Percentiles rank a stretch among this genome's conserved stretches.
Evolutionary conservation across 2,329 filamentous ascomycete genomes (phyloP).

Genomic region (Pseudocercospora pini-densiflorae): DNA sequence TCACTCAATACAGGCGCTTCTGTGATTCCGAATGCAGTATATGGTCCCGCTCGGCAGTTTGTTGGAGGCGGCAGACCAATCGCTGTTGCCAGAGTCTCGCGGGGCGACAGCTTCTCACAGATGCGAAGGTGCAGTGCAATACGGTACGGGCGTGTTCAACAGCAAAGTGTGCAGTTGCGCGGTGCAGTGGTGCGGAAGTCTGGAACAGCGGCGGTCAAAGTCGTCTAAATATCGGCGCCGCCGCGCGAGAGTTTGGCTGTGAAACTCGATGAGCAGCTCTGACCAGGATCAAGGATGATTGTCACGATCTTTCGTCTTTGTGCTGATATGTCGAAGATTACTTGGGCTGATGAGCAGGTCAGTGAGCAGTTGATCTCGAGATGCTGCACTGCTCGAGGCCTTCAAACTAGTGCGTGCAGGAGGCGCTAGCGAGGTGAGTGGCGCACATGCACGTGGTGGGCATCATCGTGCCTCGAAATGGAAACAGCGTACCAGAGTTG

Average conservation of each 20-base stretch:
- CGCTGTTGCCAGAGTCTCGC: background rate
- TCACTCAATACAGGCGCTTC: background rate
- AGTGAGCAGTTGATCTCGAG: background rate
- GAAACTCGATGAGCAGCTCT: constrained; percentile 15
- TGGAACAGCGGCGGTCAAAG: constrained; percentile 5
- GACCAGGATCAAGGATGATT: constrained; percentile 11
- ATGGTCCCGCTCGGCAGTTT: background rate
- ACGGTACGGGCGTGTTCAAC: background rate
- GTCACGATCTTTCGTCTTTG: background rate
- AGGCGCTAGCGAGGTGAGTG: background rate
- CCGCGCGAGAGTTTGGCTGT: constrained; percentile 12
- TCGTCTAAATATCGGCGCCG: constrained; percentile 10
- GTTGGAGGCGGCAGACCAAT: background rate
- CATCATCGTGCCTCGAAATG: background rate
- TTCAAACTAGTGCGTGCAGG: background rate
- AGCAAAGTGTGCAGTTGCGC: background rate
- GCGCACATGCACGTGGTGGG: background rate
- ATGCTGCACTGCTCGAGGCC: too few species aligned
- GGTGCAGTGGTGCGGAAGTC: background rate
- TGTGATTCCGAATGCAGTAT: background rate
- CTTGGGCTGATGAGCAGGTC: background rate
- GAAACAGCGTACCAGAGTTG: background rate
- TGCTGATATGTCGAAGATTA: background rate
- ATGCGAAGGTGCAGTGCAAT: background rate
- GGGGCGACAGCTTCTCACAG: background rate